Base-by-base conservation (phyloP, 805 yeast species). In the Novakomyces olei region DNA sequence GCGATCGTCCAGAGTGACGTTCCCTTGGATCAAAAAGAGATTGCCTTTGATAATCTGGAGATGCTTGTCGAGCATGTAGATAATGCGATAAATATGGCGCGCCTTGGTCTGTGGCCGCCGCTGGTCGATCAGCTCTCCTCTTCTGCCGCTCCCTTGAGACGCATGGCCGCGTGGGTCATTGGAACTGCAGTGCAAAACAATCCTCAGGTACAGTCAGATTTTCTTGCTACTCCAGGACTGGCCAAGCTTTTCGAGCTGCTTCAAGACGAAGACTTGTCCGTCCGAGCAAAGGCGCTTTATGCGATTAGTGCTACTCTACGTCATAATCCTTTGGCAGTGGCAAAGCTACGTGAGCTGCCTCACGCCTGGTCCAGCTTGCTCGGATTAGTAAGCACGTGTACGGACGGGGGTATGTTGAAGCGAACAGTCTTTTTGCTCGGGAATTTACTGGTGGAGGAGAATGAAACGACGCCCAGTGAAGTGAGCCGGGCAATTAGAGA, bases 131-230 rank as follows among this genome's bases (percentile, higher is more conserved):
- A 65, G 33, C 55, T 81, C 32, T 54, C 56, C 19, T 55, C 55
- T 22, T 53, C 57, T 5, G 57, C 55, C 3, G 44, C 51, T 2
- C 60, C 57, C 12, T 50, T 85, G 20, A 60, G 70, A 36, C 55
- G 63, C 5, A 57, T 59, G 35, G 74, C 83, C 1, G 69, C 77
- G 37, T 71, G 88, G 24, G 66, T 76, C 26, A 64, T 83, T 16
- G 94, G 92, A 2, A 76, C 85, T 0, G 92, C 96, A 0, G 91
- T 77, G 3, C 98, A 88, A 53, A 88, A 88, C 50, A 88, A 88
- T 50, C 69, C 68, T 3, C 66, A 63, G 36, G 58, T 81, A 3
- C 96, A 81, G 52, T 58, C 61, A 3, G 40, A 39, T 8, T 25
- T 42, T 17, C 19, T 37, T 7, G 34, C 34, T 26, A 38, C 53